Evolutionary conservation across 2,329 filamentous ascomycete genomes (phyloP), one percentile per base, ranked within the genome.

Genomic region (Gyromitra esculenta): DNA sequence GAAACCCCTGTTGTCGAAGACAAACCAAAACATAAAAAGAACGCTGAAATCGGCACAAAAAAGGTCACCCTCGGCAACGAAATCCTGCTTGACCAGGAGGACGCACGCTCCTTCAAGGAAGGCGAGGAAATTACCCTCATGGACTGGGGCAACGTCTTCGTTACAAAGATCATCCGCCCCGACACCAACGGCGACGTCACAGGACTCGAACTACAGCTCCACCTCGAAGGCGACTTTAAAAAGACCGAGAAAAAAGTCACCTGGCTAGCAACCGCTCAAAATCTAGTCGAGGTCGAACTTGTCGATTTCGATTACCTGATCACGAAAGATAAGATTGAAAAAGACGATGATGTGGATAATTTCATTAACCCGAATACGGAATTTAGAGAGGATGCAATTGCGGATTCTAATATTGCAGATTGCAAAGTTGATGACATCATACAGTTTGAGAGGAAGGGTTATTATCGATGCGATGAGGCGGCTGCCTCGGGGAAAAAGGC

Each of bases 291-390:
- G 6, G 90, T 96, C 25, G 92, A 97, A 84, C 88, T 97, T 9
- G 95, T 94, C 85, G 94, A 97, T 80, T 98, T 97, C 83, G 95
- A 97, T 85, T 95, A 96, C 85, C 88, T 98, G 63, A 91, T 98
- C 82, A 96, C 91, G 76, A 98, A 97, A 87, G 95, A 98, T 83
- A 94, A 96, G 82, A 87, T 98, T 37, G 92, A 94, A 83, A 92
- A 96, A 83, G 91, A 96, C 1, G 95, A 97, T 81, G 88, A 91
- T 63, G 86, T 97, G 15, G 93, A 97, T 84, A 90, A 96, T 80
- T 96, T 91, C 83, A 84, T 98, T 77, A 97, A 91, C 83, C 88
- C 89, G 31, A 86, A 90, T 70, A 97, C 93, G 0, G 90, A 92
- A 82, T 90, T 88, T 73, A 90, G 90, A 84, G 91, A 91, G 67